Percentiles rank a stretch among this genome's conserved stretches.
phyloP scores from a whole-genome alignment of 2,329 filamentous ascomycete species.

The Daldinia sp. region DNA sequence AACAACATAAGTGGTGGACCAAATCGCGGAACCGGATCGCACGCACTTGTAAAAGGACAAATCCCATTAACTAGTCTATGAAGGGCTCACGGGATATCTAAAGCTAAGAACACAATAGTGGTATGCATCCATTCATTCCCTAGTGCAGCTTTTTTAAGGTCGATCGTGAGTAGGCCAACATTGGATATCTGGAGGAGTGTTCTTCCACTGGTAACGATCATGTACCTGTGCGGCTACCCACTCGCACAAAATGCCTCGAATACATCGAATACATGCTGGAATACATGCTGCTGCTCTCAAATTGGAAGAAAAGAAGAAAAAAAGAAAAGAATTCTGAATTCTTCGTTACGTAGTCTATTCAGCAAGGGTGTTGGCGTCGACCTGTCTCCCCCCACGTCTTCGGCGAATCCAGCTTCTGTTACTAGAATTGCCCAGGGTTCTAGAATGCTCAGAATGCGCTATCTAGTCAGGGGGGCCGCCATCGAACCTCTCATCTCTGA shows the following conservation, averaged over 20 bases:
- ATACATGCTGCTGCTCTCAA: conserved; percentile 16
- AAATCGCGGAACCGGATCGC: conserved; percentile 29
- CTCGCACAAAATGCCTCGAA: not conserved
- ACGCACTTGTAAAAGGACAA: conserved; percentile 13
- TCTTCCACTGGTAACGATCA: conserved; percentile 13
- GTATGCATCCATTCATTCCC: conserved; percentile 3
- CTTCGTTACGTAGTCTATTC: conserved; percentile 15
- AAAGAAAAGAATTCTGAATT: conserved; percentile 30
- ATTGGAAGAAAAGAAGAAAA: too few relatives aligned
- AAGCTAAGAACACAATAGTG: conserved; percentile 16
- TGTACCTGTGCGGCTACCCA: conserved; percentile 10
- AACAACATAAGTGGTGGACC: conserved; percentile 28
- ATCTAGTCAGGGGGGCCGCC: conserved; percentile 29
- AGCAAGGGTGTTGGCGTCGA: conserved; percentile 25
- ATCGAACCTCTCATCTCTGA: conserved; percentile 29
- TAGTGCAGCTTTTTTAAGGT: conserved; percentile 3
- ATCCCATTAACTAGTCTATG: conserved; percentile 24
- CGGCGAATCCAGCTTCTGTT: conserved; percentile 37
- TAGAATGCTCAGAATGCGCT: conserved; percentile 44
- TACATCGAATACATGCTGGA: too few relatives aligned
- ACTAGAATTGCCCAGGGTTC: conserved; percentile 40
- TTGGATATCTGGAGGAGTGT: conserved; percentile 11
- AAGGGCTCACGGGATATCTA: conserved; percentile 4
- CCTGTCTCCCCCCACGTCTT: conserved; percentile 42
- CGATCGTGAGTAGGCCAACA: conserved; percentile 14